Percentiles rank a stretch among this genome's conserved stretches.
These are phyloP conservation scores for Aspergillus indologenus DNA, from an alignment of 495 filamentous ascomycete species.

Conservation along the genomic window DNA sequence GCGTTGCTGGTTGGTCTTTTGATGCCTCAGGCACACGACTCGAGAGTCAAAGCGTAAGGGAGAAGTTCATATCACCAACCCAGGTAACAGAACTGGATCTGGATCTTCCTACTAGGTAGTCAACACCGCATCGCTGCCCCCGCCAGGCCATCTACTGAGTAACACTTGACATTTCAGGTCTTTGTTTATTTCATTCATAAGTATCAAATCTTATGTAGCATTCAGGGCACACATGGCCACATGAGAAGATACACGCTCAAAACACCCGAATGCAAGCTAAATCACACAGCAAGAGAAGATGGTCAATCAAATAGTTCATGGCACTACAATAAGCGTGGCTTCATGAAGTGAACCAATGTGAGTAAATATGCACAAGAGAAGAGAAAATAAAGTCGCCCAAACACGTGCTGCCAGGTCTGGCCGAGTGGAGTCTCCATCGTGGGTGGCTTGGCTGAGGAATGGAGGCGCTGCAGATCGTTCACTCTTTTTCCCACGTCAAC, in stretches of 20 bases:
- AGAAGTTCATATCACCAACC: too few species aligned
- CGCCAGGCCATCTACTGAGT: too few species aligned
- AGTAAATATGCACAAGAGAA: slow-evolving; percentile 43
- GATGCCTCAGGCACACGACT: too few species aligned
- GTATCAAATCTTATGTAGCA: slow-evolving; percentile 11
- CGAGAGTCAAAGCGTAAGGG: too few species aligned
- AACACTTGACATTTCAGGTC: not conserved
- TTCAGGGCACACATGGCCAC: slow-evolving; percentile 23
- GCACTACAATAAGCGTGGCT: slow-evolving; percentile 19
- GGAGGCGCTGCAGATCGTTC: slow-evolving; percentile 2
- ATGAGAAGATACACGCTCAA: slow-evolving; percentile 13
- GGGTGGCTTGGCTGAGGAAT: slow-evolving; percentile 2
- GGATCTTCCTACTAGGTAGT: too few species aligned
- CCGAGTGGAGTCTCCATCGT: not conserved
- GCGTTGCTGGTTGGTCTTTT: too few species aligned
- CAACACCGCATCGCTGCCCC: too few species aligned
- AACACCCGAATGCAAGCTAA: slow-evolving; percentile 10
- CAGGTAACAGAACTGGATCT: too few species aligned
- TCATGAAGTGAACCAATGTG: slow-evolving; percentile 24
- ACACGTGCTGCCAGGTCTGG: not conserved
- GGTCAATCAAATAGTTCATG: slow-evolving; percentile 18
- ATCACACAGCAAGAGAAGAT: slow-evolving; percentile 10
- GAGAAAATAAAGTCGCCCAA: slow-evolving; percentile 11
- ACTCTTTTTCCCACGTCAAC: not conserved
- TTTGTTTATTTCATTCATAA: slow-evolving; percentile 11